These are phyloP conservation scores for Sporobolomyces roseus DNA, from an alignment of 768 basidiomycete species.

Conservation along the genomic window DNA sequence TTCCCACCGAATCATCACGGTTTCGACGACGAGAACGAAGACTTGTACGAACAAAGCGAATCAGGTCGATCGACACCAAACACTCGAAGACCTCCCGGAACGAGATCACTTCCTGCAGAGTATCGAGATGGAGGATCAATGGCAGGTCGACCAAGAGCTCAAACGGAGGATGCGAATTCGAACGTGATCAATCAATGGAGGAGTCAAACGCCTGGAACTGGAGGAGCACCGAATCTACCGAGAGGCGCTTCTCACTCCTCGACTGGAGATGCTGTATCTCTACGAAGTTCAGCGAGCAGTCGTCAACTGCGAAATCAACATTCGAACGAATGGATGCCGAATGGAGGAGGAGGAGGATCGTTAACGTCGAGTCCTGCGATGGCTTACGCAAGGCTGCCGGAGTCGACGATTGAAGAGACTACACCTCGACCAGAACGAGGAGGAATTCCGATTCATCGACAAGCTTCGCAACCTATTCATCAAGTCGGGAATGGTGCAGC, in stretches of 20 bases:
- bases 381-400: conserved; percentile 25
- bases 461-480: conserved; percentile 34
- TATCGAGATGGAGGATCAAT: background rate
- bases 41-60: conserved; percentile 56
- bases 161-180: conserved; percentile 66
- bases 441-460: conserved; percentile 25
- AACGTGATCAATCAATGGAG: conserved; percentile 49
- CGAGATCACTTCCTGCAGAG: conserved; percentile 27
- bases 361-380: conserved; percentile 31
- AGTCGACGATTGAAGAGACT: conserved; percentile 26
- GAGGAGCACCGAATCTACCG: conserved; percentile 25
- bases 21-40: conserved; percentile 62
- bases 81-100: conserved; percentile 52
- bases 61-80: conserved; percentile 72
- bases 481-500: conserved; percentile 28
- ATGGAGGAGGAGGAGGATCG: conserved; percentile 34
- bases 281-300: conserved; percentile 42
- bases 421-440: conserved; percentile 41
- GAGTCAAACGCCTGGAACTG: conserved; percentile 22
- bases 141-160: conserved; percentile 58
- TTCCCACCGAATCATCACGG: conserved; percentile 52
- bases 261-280: conserved; percentile 24
- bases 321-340: conserved; percentile 40
- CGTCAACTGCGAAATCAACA: conserved; percentile 38
- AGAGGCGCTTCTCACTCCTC: conserved; percentile 23